These are phyloP conservation scores for Apiospora koreana DNA, from an alignment of 2,329 filamentous ascomycete species.

Conservation along the genomic window DNA sequence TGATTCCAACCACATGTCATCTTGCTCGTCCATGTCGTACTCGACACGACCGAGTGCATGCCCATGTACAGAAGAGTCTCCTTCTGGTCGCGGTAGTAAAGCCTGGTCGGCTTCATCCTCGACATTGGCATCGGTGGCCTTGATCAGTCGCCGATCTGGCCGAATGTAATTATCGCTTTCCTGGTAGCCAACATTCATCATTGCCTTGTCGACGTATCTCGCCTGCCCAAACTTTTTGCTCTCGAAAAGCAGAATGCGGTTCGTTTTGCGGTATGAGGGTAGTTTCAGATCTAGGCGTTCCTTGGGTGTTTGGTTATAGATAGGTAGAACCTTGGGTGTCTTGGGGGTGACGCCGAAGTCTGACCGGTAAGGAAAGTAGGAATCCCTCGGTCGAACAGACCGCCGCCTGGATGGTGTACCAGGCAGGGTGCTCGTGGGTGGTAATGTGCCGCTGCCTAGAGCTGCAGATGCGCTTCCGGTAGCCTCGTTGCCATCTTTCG, in stretches of 20 bases:
- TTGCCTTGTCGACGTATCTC: slow-evolving; percentile 92
- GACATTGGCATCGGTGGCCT: slow-evolving; percentile 58
- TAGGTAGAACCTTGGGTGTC: slow-evolving; percentile 68
- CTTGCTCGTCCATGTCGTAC: slow-evolving; percentile 99
- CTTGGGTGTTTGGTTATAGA: slow-evolving; percentile 77
- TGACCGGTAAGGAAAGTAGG: slow-evolving; percentile 54
- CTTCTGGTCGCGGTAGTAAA: slow-evolving; percentile 52
- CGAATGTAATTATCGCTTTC: slow-evolving; percentile 88
- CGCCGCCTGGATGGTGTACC: slow-evolving; percentile 45
- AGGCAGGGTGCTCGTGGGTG: slow-evolving; percentile 24
- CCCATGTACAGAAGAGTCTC: slow-evolving; percentile 48
- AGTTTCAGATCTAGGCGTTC: slow-evolving; percentile 77
- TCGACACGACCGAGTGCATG: slow-evolving; percentile 78
- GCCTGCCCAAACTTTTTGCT: slow-evolving; percentile 82
- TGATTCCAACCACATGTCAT: slow-evolving; percentile 90
- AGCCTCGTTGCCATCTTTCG: slow-evolving; percentile 45
- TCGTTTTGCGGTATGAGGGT: slow-evolving; percentile 74
- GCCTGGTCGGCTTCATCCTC: slow-evolving; percentile 60
- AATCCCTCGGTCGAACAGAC: slow-evolving; percentile 50
- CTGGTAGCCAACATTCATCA: slow-evolving; percentile 95
- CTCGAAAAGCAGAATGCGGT: slow-evolving; percentile 79
- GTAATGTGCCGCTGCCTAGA: slow-evolving; percentile 29
- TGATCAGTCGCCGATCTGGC: slow-evolving; percentile 71
- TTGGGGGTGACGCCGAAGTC: slow-evolving; percentile 50
- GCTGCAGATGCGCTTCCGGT: slow-evolving; percentile 40